Base-by-base conservation (phyloP, 169 alveolate genomes). In the Blepharisma undulans region DNA sequence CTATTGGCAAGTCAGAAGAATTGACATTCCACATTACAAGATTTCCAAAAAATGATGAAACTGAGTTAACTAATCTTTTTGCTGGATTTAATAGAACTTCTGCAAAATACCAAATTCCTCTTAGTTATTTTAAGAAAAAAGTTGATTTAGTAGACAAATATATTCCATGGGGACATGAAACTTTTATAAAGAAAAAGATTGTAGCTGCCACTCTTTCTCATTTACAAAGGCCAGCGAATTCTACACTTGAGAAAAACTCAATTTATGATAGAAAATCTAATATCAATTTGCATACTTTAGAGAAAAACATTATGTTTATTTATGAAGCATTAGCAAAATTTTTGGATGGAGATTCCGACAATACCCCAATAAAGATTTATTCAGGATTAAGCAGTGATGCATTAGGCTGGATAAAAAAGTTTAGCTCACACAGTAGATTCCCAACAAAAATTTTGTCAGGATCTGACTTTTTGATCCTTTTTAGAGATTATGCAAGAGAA, bases 161-260 rank as follows among this genome's bases (percentile, higher is more conserved):
- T 87, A 92, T 91, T 16, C 96, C 96, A 72, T 93, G 96, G 96
- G 91, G 91, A 36, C 94, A 93, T 76, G 96, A 93, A 79, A 92
- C 77, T 82, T 91, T 93, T 76, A 84, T 92, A 32, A 93, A 89
- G 88, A 91, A 81, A 61, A 93, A 93, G 89, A 91, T 93, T 84
- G 74, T 91, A 32, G 84, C 92, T 10, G 96, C 94, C 7, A 93
- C 96, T 77, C 87, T 93, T 71, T 88, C 93, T 66, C 85, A 84
- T 74, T 77, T 91, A 59, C 71, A 32, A 21, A 72, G 32, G 2
- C 81, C 93, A 71, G 74, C 87, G 25, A 92, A 82, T 72, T 79
- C 85, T 74, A 89, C 78, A 77, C 76, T 93, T 76, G 92, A 93
- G 16, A 78, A 92, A 77, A 85, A 72, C 72, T 66, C 81, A 6